Evolutionary conservation across 768 basidiomycete genomes (phyloP), one percentile per base, ranked within the genome.

Genomic region (Boletus insuetus): DNA sequence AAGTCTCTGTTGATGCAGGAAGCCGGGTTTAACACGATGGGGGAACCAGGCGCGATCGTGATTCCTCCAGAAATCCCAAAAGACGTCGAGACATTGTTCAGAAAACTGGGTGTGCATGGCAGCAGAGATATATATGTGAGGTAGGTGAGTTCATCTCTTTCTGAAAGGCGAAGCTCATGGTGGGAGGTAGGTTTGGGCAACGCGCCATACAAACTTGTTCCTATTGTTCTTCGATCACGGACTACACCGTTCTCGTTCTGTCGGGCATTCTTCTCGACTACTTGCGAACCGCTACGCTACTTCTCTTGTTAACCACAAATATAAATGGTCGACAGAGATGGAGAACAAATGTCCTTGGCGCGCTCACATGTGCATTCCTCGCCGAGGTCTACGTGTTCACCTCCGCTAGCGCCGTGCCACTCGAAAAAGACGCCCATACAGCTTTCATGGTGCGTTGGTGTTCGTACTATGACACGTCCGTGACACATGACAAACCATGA

Each of bases 151-250:
- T 12, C n/a, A 12, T 11, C 40, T 40, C 20, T 40, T 22, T 13
- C 14, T 19, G 9, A 45, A 17, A 29, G 2, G 7, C 3, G 22
- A 14, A 9, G 41, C 60, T 63, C 58, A 58, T 8, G 11, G 34
- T 14, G 4, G 35, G 9, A 44, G 34, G 24, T 51, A 88, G 89
- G 53, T 87, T 89, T 56, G 89, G 89, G 22, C 89, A 91, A 68
- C 68, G 77, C 26, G 80, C 82, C 6, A 69, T 91, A 16, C 74
- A 82, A 43, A 78, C 76, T 9, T 91, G 89, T 69, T 76, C 76
- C n/a, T 82, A 85, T 64, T 91, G 89, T 68, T 77, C 75, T 20
- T 80, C 83, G 14, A 75, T 75, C 48, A 67, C 78, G 26, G 87
- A 90, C 54, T 89, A 80, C 64, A 77, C 77, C 10, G 67, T 87